Evolutionary conservation across 169 alveolate species (phyloP), one percentile per base, ranked within the genome.

Genomic region (Babesia sp.): DNA sequence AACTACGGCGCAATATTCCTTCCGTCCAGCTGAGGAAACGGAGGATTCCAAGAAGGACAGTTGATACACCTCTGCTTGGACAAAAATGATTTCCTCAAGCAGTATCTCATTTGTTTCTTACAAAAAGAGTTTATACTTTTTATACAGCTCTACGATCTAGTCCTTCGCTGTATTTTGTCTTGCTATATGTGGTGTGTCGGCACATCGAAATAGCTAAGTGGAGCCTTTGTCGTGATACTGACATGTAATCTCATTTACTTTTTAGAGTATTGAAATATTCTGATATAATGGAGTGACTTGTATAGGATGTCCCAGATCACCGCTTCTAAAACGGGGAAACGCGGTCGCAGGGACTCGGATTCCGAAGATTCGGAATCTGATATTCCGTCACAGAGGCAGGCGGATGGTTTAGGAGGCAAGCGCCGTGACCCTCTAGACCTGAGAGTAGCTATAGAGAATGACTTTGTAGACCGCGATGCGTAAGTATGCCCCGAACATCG

Each of bases 401-500:
- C 80, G n/a, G 50, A 36, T 11, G 51, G 51, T 46, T 53, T 54
- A 42, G 71, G 79, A 48, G 75, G 60, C 54, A 90, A 85, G 42
- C 84, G 67, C 58, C 80, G 92, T 31, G 92, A 85, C 44, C 74
- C 86, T 59, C 67, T 85, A 41, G 94, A 90, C 64, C 51, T 90
- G 29, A 75, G 82, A 28, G 58, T 84, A 45, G 84, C 81, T n/a
- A 56, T 90, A 26, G 92, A 86, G 44, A 92, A 85, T 55, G 94
- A 90, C 68, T 90, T 80, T 22, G 91, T 63, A 42, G 94, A 90
- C 44, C 83, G 89, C 22, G 86, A 75, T 20, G 85, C 78, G 93
- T 89, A 77, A 60, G 84, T 60, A 14, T 18, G 1, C 5, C 44
- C 46, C 20, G 7, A 14, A 9, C 3, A 12, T 1, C 7, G 22